phyloP scores from a whole-genome alignment of 1,284 basidiomycete genomes.

The Malassezia globosa region DNA sequence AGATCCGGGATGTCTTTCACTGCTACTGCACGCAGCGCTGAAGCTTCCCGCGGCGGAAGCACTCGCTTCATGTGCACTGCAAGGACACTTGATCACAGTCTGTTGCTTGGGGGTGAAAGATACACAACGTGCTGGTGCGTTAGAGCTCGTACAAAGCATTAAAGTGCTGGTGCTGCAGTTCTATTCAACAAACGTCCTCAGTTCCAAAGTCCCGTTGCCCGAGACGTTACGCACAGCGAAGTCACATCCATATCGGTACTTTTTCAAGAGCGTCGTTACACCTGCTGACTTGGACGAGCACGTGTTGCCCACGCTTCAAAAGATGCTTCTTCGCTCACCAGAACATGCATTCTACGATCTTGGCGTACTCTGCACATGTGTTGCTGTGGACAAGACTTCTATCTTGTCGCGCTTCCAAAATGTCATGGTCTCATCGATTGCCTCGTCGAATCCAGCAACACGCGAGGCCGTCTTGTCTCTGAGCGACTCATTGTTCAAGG shows the following conservation, averaged over 20 bases:
- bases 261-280: constrained; percentile 25
- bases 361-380: constrained; percentile 16
- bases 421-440: constrained; percentile 22
- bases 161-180: constrained; percentile 21
- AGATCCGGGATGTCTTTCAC: not conserved
- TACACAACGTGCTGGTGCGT: constrained; percentile 20
- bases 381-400: not conserved
- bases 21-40: constrained; percentile 11
- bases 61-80: constrained; percentile 22
- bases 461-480: constrained; percentile 11
- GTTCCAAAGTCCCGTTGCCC: constrained; percentile 29
- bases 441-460: constrained; percentile 27
- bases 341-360: constrained; percentile 32
- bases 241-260: constrained; percentile 16
- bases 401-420: constrained; percentile 16
- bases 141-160: constrained; percentile 19
- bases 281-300: constrained; percentile 23
- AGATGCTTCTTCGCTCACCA: constrained; percentile 42
- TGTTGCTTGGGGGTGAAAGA: constrained; percentile 29
- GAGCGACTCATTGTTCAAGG: constrained; percentile 4
- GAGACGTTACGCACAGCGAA: constrained; percentile 22
- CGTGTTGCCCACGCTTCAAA: constrained; percentile 38
- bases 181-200: constrained; percentile 32
- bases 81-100: constrained; percentile 26
- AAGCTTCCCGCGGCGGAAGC: constrained; percentile 18